Percentiles rank a stretch among this genome's conserved stretches.
phyloP scores from a whole-genome alignment of 2,329 filamentous ascomycete species.

The Botrytis cinerea region DNA sequence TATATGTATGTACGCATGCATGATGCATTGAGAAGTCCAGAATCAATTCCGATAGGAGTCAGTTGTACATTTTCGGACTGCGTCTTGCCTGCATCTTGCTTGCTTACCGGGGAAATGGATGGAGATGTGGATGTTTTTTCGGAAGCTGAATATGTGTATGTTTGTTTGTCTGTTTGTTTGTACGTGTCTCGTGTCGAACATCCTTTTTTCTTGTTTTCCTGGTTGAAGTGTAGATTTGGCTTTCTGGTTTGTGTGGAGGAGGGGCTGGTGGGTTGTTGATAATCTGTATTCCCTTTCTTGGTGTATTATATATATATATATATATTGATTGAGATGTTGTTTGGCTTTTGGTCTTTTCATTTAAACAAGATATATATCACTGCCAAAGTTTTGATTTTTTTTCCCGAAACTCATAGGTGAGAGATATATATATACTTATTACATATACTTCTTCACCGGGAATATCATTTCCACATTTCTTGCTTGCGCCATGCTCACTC shows the following conservation, averaged over 20 bases:
- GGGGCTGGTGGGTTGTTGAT: background rate
- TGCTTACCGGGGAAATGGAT: background rate
- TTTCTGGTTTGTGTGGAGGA: no score
- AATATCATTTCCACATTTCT: no score
- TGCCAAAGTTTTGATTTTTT: background rate
- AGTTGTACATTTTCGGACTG: background rate
- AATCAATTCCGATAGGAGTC: background rate
- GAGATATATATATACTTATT: background rate
- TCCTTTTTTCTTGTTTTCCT: background rate
- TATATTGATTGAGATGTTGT: background rate
- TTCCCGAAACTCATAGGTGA: fast-evolving
- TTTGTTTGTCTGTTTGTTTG: background rate
- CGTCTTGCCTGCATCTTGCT: background rate
- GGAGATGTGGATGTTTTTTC: background rate
- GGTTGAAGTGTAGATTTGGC: no score
- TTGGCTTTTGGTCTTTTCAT: background rate
- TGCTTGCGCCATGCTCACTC: background rate
- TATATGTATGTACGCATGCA: background rate
- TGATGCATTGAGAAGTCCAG: background rate
- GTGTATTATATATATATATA: background rate
- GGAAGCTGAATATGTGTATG: background rate
- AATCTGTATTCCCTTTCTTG: background rate
- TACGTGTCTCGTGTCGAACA: background rate
- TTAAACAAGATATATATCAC: background rate
- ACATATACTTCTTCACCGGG: background rate